Evolutionary conservation across 169 alveolate genomes (phyloP), one percentile per base, ranked within the genome.

Genomic region (Plasmodium gallinaceum): DNA sequence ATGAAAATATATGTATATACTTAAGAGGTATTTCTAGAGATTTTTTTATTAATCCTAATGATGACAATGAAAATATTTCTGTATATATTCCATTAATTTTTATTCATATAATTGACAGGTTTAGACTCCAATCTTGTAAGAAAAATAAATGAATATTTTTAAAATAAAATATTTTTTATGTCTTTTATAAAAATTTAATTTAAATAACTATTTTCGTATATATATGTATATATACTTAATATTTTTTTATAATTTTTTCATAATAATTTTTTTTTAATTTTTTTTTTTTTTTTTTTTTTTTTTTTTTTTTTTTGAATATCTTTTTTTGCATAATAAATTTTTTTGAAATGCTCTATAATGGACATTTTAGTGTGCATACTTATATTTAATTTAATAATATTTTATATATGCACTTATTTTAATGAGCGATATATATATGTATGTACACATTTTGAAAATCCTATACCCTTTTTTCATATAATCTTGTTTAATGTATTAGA

Each of bases 91-190:
- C 89, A 45, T 58, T 76, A 18, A 43, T 76, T 42, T 76, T 76
- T 68, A 76, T 76, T 32, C 89, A 76, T 32, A 61, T 76, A 20
- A 76, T 76, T 37, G 89, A 76, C 42, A 24, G 89, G 42, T 76
- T 76, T 64, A 76, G 89, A 57, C 43, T 76, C 46, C 89, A 76
- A 20, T 76, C 89, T 32, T 16, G 89, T 76, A 76, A 76, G 75
- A 45, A 39, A 20, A 18, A 65, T 14, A 43, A 45, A 3, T 9
- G 22, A 70, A 70, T 14, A 24, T 14, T 39, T 43, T 0, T 10
- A 54, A 54, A 66, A n/a, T 37, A 39, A 10, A 22, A 43, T 60
- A 20, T 0, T 12, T 26, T 60, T 7, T 60, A 18, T 60, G 69
- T 20, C 24, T 60, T 60, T 64, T 32, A 6, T 37, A 8, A 7